Conservation (phyloP, 805 yeast species). For the Metschnikowia santaceciliae region DNA sequence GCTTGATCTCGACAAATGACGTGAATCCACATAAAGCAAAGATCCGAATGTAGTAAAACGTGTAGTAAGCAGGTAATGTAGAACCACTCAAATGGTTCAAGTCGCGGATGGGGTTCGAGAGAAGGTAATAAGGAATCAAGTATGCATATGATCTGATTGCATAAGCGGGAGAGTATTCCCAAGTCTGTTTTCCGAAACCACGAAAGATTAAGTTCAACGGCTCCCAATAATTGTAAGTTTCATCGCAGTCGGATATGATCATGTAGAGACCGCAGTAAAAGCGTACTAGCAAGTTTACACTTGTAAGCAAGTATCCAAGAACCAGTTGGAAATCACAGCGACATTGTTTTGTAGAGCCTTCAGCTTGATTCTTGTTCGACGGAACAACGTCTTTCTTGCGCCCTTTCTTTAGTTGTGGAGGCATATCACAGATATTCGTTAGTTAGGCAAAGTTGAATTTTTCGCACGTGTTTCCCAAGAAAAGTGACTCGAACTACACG, state of each 20-base stretch:
- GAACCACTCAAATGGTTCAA: slow-evolving; percentile 10
- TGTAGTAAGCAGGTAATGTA: slow-evolving; percentile 22
- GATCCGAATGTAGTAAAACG: slow-evolving; percentile 54
- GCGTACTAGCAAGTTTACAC: slow-evolving; percentile 19
- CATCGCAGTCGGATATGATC: slow-evolving; percentile 89
- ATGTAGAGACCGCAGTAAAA: slow-evolving; percentile 47
- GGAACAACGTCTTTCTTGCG: not conserved
- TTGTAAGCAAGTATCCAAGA: slow-evolving; percentile 9
- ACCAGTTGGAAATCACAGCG: slow-evolving; percentile 2
- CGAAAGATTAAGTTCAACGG: slow-evolving; percentile 76
- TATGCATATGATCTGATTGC: slow-evolving; percentile 87
- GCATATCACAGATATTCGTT: not conserved
- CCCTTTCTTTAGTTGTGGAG: not conserved
- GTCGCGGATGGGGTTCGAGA: slow-evolving; percentile 23
- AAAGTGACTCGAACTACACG: not conserved
- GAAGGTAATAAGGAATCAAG: slow-evolving; percentile 46
- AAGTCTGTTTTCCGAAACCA: slow-evolving; percentile 87
- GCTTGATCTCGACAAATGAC: slow-evolving; percentile 47
- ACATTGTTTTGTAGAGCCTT: not conserved
- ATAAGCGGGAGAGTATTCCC: slow-evolving; percentile 92
- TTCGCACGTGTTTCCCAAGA: slow-evolving; percentile 1
- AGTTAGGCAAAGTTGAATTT: not conserved
- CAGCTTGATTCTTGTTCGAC: not conserved
- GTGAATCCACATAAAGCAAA: slow-evolving; percentile 36
- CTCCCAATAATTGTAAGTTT: slow-evolving; percentile 90